Percentiles rank a stretch among this genome's conserved stretches.
These are phyloP conservation scores for Colletotrichum tofieldiae DNA, from an alignment of 2,329 filamentous ascomycete genomes.

Conservation along the genomic window DNA sequence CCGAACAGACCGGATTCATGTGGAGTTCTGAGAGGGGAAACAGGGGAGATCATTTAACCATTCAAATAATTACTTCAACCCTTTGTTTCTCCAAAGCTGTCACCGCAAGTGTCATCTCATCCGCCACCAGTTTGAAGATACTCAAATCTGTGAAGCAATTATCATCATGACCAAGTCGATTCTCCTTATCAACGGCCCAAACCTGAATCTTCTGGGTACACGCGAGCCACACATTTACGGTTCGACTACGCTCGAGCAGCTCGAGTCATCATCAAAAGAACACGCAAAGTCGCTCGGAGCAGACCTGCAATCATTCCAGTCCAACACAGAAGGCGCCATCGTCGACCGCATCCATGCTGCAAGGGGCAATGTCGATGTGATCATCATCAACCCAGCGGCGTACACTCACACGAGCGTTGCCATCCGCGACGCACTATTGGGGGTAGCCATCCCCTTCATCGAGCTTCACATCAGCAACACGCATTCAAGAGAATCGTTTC, in stretches of 20 bases:
- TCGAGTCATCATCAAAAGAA: conserved; percentile 65
- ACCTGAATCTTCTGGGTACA: conserved; percentile 84
- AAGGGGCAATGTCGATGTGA: conserved; percentile 70
- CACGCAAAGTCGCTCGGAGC: conserved; percentile 66
- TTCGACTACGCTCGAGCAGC: conserved; percentile 75
- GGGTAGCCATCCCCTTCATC: conserved; percentile 80
- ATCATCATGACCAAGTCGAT: conserved; percentile 62
- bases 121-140: background rate
- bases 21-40: conserved; percentile 4
- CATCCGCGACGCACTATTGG: conserved; percentile 80
- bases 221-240: conserved; percentile 84
- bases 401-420: conserved; percentile 85
- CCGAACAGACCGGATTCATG: background rate
- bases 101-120: background rate
- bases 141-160: background rate
- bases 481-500: conserved; percentile 75
- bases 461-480: conserved; percentile 86
- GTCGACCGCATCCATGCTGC: conserved; percentile 82
- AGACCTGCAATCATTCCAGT: conserved; percentile 71
- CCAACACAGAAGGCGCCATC: conserved; percentile 83
- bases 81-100: background rate
- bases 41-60: conserved; percentile 22
- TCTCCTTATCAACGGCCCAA: conserved; percentile 84
- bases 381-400: conserved; percentile 83
- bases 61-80: background rate